A percentile compares a stretch with the other conserved stretches of the same genome.
Conservation (phyloP, 192 early-diverging fungal species). For the Mortierella antarctica region DNA sequence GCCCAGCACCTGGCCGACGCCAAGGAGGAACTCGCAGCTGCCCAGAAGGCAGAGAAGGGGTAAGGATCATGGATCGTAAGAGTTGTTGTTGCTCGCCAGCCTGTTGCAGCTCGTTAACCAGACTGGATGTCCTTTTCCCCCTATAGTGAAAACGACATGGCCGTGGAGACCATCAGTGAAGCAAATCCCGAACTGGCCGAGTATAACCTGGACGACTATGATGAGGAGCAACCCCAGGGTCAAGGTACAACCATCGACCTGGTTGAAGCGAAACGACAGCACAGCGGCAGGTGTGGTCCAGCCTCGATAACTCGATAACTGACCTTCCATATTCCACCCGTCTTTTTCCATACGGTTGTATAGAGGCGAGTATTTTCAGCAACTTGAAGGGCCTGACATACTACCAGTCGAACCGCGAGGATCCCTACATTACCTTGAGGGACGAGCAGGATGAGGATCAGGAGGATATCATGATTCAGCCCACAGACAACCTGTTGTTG, state of each 20-base stretch:
- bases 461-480: conserved; percentile 82
- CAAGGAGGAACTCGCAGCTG: conserved; percentile 67
- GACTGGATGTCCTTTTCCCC: background rate
- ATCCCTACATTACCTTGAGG: conserved; percentile 85
- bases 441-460: conserved; percentile 83
- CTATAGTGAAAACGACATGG: conserved; percentile 34
- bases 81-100: no score
- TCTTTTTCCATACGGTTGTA: background rate
- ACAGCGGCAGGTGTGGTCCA: no score
- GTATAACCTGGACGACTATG: conserved; percentile 96
- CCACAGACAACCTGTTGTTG: conserved; percentile 88
- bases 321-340: no score
- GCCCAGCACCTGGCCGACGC: conserved; percentile 71
- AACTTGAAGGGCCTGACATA: conserved; percentile 92
- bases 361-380: conserved; percentile 80
- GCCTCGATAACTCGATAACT: no score
- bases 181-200: conserved; percentile 74
- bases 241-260: conserved; percentile 27
- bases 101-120: background rate
- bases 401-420: conserved; percentile 80
- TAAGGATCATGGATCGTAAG: conserved; percentile 6
- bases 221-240: conserved; percentile 73
- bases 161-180: conserved; percentile 48
- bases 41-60: conserved; percentile 59
- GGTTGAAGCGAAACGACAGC: no score